Conservation (phyloP, 257 asterid species). For the Penstemon eatonii region DNA sequence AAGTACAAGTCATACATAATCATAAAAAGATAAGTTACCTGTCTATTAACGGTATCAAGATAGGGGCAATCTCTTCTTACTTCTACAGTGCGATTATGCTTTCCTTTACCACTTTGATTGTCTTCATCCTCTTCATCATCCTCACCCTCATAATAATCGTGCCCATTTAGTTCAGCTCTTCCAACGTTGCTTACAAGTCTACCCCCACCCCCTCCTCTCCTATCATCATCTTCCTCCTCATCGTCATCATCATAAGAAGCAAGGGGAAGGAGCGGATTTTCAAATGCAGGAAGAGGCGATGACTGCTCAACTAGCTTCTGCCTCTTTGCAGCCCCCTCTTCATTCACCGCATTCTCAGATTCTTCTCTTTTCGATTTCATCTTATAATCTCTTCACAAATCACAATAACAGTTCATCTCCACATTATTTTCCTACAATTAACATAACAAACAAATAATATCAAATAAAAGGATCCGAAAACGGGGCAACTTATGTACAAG, state of each 20-base stretch:
- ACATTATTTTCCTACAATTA: no score
- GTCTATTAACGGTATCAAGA: constrained; percentile 94
- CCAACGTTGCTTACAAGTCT: constrained; percentile 24
- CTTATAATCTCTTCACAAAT: background rate
- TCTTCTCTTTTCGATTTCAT: constrained; percentile 60
- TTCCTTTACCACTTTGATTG: constrained; percentile 34
- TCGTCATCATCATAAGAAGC: constrained; percentile 84
- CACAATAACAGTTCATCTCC: no score
- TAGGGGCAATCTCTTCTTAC: constrained; percentile 92
- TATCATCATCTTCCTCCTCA: constrained; percentile 52
- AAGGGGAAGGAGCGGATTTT: constrained; percentile 73
- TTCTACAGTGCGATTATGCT: constrained; percentile 62
- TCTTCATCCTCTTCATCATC: constrained; percentile 42
- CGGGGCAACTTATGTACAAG: no score
- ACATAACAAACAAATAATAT: no score
- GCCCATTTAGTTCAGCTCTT: constrained; percentile 34
- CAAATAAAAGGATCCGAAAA: no score
- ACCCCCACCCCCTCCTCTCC: constrained; percentile 23
- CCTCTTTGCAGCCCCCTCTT: constrained; percentile 52
- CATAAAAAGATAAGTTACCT: constrained; percentile 43
- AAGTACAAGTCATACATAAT: background rate
- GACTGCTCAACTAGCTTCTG: constrained; percentile 47
- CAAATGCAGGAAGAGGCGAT: constrained; percentile 41
- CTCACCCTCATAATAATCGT: constrained; percentile 26
- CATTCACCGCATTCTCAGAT: constrained; percentile 35